Evolutionary conservation across 345 rosid genomes (phyloP).

Genomic region (Leavenworthia alabamica): DNA sequence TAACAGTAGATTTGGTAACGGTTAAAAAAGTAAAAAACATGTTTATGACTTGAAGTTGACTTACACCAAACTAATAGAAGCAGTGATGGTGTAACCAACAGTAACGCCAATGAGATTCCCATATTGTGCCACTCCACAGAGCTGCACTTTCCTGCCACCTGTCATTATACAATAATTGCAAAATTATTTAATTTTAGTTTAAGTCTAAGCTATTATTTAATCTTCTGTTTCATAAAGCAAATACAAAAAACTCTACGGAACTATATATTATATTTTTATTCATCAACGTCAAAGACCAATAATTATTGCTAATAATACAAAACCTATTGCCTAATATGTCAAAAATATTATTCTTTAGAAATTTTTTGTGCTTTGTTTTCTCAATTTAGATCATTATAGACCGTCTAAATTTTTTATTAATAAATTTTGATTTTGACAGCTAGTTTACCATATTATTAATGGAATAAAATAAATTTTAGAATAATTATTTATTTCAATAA

Average conservation of each 20-base stretch:
- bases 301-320: constrained; percentile 26
- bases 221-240: constrained; percentile 22
- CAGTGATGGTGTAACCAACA: constrained; percentile 85
- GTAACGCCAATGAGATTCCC: constrained; percentile 61
- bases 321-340: constrained; percentile 17
- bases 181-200: no score
- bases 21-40: constrained; percentile 7
- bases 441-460: not conserved
- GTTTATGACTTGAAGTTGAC: constrained; percentile 29
- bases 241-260: constrained; percentile 24
- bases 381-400: constrained; percentile 3
- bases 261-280: not conserved
- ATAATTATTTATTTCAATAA: constrained; percentile 10
- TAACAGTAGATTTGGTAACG: not conserved
- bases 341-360: constrained; percentile 10
- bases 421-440: not conserved
- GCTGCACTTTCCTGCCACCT: constrained; percentile 61
- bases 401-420: not conserved
- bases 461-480: not conserved
- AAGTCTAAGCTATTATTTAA: constrained; percentile 3
- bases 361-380: not conserved
- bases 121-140: constrained; percentile 84
- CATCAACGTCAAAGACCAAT: constrained; percentile 13
- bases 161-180: constrained; percentile 16
- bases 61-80: constrained; percentile 97